Evolutionary conservation across 176 grass and related monocot genomes (phyloP), one percentile per base, ranked within the genome.

Genomic region (Metroxylon sagu): DNA sequence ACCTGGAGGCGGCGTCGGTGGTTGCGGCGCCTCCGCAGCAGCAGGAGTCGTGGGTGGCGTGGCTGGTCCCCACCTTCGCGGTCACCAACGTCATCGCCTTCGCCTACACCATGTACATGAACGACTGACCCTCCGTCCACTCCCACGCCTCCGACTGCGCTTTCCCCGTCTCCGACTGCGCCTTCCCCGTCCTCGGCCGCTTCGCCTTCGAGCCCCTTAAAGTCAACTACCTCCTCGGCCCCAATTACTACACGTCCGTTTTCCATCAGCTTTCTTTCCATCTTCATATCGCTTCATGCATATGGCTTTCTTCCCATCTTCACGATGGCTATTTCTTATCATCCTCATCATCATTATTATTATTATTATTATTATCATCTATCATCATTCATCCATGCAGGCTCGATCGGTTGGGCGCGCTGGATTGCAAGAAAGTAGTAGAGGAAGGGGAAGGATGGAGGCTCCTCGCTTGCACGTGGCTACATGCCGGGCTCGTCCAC

Each of bases 401-500:
- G 19, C 60, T 64, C 25, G 71, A 64, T 14, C 49, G 6, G 4
- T 64, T 74, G 59, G 60, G 52, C 26, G 71, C 71, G 48, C 52
- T 74, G 5, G 56, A 74, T 28, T 65, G 27, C 15, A 15, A 49
- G 1, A 64, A 64, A 57, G 23, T 74, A 43, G 53, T 50, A 17
- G n/a, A 29, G 5, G 60, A 49, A 14, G 50, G 35, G 18, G 51
- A 74, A 64, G 53, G 26, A 56, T 74, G 71, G 71, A 49, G 71
- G 15, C 71, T 74, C 53, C 2, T 65, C 27, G 27, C 60, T 25
- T 56, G 60, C 48, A 56, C 65, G 14, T 74, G 60, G 61, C 48
- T 74, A 18, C 71, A 74, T 29, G 71, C 71, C 19, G 71, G 71
- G 28, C 52, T 65, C n/a, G 19, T 57, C 29, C 71, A 74, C 61